phyloP scores from a whole-genome alignment of 768 basidiomycete genomes.

The Pulveroboletus ravenelii region DNA sequence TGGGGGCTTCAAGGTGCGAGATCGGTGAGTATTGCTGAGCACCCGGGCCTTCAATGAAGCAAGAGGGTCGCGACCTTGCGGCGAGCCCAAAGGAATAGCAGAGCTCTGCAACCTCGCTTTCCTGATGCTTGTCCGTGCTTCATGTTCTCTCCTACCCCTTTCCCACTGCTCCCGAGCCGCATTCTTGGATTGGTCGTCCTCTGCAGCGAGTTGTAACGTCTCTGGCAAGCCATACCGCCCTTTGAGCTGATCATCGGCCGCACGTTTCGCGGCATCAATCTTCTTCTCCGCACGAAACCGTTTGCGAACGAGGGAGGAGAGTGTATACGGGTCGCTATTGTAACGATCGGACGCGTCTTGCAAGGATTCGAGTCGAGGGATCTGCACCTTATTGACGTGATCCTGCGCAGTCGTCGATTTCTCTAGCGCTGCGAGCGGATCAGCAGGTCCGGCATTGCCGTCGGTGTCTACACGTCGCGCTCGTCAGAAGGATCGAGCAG shows the following conservation, averaged over 20 bases:
- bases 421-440: constrained; percentile 86
- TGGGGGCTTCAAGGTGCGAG: constrained; percentile 25
- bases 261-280: constrained; percentile 60
- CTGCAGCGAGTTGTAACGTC: constrained; percentile 58
- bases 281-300: constrained; percentile 87
- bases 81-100: constrained; percentile 16
- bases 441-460: constrained; percentile 53
- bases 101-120: constrained; percentile 41
- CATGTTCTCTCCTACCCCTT: constrained; percentile 45
- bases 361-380: constrained; percentile 77
- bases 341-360: constrained; percentile 72
- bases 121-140: constrained; percentile 42
- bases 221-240: constrained; percentile 74
- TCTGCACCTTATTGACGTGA: constrained; percentile 64
- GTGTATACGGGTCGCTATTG: constrained; percentile 81
- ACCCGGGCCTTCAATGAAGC: constrained; percentile 51
- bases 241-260: constrained; percentile 67
- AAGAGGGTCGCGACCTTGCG: constrained; percentile 30
- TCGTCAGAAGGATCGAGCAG: neutral
- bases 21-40: constrained; percentile 49
- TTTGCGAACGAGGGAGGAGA: constrained; percentile 71
- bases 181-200: constrained; percentile 53
- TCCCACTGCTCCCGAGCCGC: constrained; percentile 65
- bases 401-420: constrained; percentile 80
- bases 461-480: constrained; percentile 55